These are phyloP conservation scores for Hymenoscyphus repandus DNA, from an alignment of 2,329 filamentous ascomycete genomes.

Conservation along the genomic window DNA sequence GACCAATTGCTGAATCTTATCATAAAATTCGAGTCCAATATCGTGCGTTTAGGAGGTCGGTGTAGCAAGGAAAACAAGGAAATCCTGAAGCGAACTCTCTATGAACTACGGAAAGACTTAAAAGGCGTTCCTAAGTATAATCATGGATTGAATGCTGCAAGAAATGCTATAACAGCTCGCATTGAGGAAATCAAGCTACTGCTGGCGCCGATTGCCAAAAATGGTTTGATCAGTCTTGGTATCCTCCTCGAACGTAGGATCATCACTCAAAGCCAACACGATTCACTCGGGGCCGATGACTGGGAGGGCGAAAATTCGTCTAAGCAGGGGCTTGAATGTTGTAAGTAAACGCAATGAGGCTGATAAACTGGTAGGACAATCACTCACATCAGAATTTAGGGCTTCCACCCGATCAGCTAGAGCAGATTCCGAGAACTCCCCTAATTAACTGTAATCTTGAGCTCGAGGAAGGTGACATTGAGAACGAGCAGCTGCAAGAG, in stretches of 20 bases:
- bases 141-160: constrained; percentile 8
- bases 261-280: constrained; percentile 57
- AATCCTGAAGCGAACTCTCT: constrained; percentile 63
- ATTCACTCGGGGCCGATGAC: constrained; percentile 51
- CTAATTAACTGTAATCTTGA: constrained; percentile 21
- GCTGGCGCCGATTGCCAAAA: constrained; percentile 34
- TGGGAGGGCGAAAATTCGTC: constrained; percentile 17
- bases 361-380: not conserved
- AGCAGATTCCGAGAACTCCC: constrained; percentile 22
- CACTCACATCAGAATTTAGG: constrained; percentile 13
- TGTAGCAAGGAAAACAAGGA: constrained; percentile 42
- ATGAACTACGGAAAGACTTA: constrained; percentile 44
- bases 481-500: constrained; percentile 25
- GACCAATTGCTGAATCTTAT: constrained; percentile 64
- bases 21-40: constrained; percentile 49
- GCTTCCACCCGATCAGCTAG: constrained; percentile 20
- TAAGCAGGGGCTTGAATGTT: constrained; percentile 9
- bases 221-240: constrained; percentile 46
- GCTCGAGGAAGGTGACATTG: constrained; percentile 27
- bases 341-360: constrained; percentile 10
- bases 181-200: constrained; percentile 7
- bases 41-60: constrained; percentile 50
- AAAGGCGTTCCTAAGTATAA: constrained; percentile 24
- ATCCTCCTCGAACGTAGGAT: constrained; percentile 50
- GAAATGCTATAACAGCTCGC: not conserved